phyloP scores from a whole-genome alignment of 208 protist species.

The Balamuthia mandrillaris region DNA sequence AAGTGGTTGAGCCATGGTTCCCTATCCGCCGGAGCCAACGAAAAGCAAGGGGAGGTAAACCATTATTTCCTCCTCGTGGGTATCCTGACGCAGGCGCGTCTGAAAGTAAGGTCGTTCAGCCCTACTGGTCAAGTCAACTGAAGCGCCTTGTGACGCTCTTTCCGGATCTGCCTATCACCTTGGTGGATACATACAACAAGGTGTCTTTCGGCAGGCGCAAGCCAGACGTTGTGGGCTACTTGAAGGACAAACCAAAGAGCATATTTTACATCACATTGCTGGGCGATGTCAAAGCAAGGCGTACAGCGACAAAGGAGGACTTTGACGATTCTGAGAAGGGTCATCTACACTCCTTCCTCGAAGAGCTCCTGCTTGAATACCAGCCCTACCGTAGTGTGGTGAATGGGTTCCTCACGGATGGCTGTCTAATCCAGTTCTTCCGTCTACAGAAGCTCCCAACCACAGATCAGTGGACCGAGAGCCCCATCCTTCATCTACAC shows the following conservation, averaged over 20 bases:
- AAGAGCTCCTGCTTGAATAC: not conserved
- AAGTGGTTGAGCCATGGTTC: no score
- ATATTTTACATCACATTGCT: not conserved
- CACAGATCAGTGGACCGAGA: not conserved
- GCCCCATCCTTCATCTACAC: not conserved
- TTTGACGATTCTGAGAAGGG: not conserved
- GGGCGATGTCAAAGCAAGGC: not conserved
- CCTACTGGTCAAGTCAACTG: not conserved
- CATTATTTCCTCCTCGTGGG: no score
- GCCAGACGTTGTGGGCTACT: not conserved
- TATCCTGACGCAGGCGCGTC: not conserved
- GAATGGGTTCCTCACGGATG: conserved; percentile 10
- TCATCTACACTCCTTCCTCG: not conserved
- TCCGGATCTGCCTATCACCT: not conserved
- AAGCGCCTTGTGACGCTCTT: not conserved
- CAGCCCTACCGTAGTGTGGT: not conserved
- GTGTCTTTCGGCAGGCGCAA: not conserved
- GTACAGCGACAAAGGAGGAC: not conserved
- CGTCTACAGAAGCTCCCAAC: not conserved
- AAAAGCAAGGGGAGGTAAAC: no score
- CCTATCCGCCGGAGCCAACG: no score
- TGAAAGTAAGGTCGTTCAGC: not conserved
- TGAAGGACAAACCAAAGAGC: not conserved
- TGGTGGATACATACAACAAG: not conserved
- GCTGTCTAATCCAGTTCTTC: conserved; percentile 20